phyloP scores from a whole-genome alignment of 768 basidiomycete genomes.

The Pleurotus tuber-regium region DNA sequence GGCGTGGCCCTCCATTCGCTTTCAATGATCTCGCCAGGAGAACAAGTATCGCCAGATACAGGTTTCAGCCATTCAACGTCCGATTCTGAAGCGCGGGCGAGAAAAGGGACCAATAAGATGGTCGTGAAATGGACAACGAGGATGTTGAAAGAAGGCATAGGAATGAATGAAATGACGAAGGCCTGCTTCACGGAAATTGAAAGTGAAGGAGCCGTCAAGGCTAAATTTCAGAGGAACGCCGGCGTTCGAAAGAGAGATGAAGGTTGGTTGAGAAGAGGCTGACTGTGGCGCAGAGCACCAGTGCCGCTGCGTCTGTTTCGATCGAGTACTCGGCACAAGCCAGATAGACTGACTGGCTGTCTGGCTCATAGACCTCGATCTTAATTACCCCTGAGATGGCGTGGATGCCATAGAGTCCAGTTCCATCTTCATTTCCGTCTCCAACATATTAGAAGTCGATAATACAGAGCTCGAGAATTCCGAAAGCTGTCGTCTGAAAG shows the following conservation, averaged over 20 bases:
- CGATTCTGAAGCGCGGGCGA: background rate
- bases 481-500: conserved; percentile 48
- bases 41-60: conserved; percentile 3
- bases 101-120: background rate
- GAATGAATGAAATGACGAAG: background rate
- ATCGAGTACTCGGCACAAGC: no score
- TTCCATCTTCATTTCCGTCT: conserved; percentile 49
- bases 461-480: conserved; percentile 47
- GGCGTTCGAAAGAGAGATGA: conserved; percentile 3
- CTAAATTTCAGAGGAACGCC: conserved; percentile 2
- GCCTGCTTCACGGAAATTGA: conserved; percentile 4
- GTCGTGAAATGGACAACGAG: background rate
- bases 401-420: conserved; percentile 77
- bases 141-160: background rate
- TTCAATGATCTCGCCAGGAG: conserved; percentile 24
- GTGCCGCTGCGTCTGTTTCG: no score
- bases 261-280: background rate
- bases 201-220: conserved; percentile 2
- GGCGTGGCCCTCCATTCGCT: conserved; percentile 26
- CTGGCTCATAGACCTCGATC: no score
- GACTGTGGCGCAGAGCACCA: no score
- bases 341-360: no score
- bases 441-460: conserved; percentile 25
- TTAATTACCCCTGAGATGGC: conserved; percentile 35
- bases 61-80: conserved; percentile 22